Conservation (phyloP, 768 basidiomycete species). For the Suillus variegatus region DNA sequence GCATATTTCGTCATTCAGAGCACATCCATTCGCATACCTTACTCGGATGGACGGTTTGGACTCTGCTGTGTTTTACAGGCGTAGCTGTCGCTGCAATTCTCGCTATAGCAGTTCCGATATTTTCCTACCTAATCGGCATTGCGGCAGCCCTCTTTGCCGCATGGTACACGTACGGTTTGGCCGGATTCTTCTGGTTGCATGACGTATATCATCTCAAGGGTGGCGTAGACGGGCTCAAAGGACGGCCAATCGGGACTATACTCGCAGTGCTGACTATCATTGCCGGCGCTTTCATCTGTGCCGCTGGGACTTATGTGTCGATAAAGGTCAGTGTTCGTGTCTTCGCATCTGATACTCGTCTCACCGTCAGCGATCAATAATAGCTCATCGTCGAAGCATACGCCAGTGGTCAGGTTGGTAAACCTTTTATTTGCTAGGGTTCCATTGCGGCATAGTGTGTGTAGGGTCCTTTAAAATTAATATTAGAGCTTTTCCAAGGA, state of each 20-base stretch:
- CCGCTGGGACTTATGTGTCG: conserved; percentile 53
- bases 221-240: conserved; percentile 33
- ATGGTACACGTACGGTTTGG: conserved; percentile 59
- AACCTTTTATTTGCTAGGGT: conserved; percentile 46
- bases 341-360: background rate
- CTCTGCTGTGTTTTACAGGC: conserved; percentile 38
- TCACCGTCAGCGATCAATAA: conserved; percentile 6
- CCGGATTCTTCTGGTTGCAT: conserved; percentile 56
- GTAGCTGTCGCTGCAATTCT: conserved; percentile 45
- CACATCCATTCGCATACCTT: conserved; percentile 54
- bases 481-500: background rate
- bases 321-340: conserved; percentile 40
- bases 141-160: conserved; percentile 54
- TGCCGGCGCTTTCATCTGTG: conserved; percentile 52
- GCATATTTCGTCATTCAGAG: conserved; percentile 47
- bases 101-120: conserved; percentile 54
- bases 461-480: background rate
- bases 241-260: conserved; percentile 33
- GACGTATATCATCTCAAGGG: conserved; percentile 47
- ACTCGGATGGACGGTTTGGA: conserved; percentile 52
- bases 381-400: conserved; percentile 52
- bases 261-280: conserved; percentile 46
- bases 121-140: conserved; percentile 55
- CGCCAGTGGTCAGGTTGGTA: conserved; percentile 40
- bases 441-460: background rate